A percentile compares a stretch with the other conserved stretches of the same genome.
phyloP scores from a whole-genome alignment of 768 basidiomycete genomes.

The Clitopilus hobsonii region DNA sequence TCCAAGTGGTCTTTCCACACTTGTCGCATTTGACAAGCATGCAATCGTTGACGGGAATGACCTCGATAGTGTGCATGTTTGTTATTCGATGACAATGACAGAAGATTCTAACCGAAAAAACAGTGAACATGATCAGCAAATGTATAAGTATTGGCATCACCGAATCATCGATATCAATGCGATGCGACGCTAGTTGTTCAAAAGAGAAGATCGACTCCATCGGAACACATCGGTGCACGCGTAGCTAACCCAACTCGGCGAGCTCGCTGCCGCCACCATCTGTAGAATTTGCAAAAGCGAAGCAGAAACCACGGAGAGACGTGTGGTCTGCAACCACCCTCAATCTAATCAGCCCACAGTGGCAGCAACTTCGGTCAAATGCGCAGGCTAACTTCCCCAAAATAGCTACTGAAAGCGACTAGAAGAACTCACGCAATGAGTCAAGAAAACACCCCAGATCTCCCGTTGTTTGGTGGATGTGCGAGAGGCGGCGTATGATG shows the following conservation, averaged over 20 bases:
- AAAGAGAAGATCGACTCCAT: neutral
- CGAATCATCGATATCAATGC: too few relatives aligned
- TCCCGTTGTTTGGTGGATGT: neutral
- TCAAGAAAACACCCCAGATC: neutral
- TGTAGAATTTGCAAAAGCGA: neutral
- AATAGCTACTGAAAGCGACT: neutral
- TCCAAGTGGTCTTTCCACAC: constrained; percentile 72
- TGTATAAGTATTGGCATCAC: neutral
- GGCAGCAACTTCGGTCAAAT: too few relatives aligned
- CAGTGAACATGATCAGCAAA: neutral
- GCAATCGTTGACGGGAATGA: constrained; percentile 48
- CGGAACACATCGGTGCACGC: neutral
- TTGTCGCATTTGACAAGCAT: constrained; percentile 49
- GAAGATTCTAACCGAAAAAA: neutral
- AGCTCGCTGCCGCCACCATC: neutral
- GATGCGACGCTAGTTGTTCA: neutral
- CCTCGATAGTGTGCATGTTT: neutral
- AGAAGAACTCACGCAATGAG: neutral
- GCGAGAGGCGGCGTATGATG: neutral
- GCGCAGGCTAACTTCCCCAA: neutral
- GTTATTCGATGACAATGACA: neutral
- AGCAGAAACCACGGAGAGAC: neutral
- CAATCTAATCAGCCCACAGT: too few relatives aligned
- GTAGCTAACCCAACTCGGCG: neutral
- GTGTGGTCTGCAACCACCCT: too few relatives aligned